A percentile compares a stretch with the other conserved stretches of the same genome.
Evolutionary conservation across 1,139 yeast species (phyloP).

Genomic region (Zygoascus hellenicus): DNA sequence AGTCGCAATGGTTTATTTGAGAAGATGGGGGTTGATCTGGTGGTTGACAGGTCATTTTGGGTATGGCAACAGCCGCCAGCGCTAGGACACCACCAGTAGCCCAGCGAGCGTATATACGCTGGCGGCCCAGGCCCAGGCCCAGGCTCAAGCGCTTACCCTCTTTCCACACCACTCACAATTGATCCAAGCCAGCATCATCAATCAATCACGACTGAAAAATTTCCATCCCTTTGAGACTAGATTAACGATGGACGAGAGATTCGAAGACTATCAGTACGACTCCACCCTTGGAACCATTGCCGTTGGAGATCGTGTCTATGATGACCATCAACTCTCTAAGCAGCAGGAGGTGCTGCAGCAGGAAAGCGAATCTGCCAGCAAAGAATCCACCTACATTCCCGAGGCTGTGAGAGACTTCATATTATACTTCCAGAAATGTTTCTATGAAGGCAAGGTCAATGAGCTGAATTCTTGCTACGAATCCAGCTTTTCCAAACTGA

Average conservation of each 20-base stretch:
- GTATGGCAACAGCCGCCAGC: background rate
- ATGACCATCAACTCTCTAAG: conserved; percentile 28
- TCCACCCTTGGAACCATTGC: conserved; percentile 24
- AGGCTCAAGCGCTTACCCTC: background rate
- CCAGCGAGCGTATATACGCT: too few relatives aligned
- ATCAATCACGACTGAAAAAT: conserved; percentile 5
- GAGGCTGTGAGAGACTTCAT: conserved; percentile 42
- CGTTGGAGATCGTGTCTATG: conserved; percentile 30
- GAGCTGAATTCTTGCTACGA: conserved; percentile 44
- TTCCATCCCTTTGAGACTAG: conserved; percentile 3
- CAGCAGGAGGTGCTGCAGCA: conserved; percentile 29
- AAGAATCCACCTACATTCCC: conserved; percentile 31
- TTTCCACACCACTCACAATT: background rate
- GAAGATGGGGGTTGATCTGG: too few relatives aligned
- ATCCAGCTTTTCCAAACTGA: conserved; percentile 40
- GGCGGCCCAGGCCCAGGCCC: too few relatives aligned
- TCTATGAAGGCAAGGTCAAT: conserved; percentile 39
- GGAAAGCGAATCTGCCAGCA: conserved; percentile 18
- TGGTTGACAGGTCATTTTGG: background rate
- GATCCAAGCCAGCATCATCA: background rate
- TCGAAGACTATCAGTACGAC: conserved; percentile 25
- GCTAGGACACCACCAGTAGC: background rate
- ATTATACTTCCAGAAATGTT: conserved; percentile 39
- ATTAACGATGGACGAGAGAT: conserved; percentile 22
- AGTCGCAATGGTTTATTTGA: too few relatives aligned